phyloP scores from a whole-genome alignment of 2,329 filamentous ascomycete species.

The Hawksworthiomyces lignivorus region DNA sequence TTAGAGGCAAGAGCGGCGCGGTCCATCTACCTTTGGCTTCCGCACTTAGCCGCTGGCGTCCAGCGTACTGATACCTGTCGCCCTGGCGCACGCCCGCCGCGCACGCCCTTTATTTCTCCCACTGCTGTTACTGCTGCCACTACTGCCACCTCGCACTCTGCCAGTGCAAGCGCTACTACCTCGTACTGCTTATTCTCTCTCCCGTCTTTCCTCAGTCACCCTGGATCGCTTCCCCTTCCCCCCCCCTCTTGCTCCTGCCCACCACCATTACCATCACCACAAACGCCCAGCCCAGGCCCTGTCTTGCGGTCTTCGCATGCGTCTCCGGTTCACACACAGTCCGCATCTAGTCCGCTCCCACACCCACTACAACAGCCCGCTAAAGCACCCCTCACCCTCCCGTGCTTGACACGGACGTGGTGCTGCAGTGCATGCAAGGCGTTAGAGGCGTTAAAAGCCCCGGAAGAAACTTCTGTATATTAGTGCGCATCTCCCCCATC shows the following conservation, averaged over 20 bases:
- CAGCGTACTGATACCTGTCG: slow-evolving; percentile 9
- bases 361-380: slow-evolving; percentile 1
- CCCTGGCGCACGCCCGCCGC: not conserved
- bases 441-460: not conserved
- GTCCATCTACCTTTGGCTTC: slow-evolving; percentile 14
- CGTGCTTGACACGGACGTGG: not conserved
- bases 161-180: too few species aligned
- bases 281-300: too few species aligned
- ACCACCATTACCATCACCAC: not conserved
- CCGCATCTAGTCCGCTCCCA: not conserved
- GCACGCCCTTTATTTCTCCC: not conserved
- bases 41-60: slow-evolving; percentile 7
- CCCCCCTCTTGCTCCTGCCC: slow-evolving; percentile 1
- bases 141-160: not conserved
- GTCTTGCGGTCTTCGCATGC: too few species aligned
- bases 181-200: not conserved
- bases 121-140: too few species aligned
- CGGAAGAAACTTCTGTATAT: slow-evolving; percentile 6
- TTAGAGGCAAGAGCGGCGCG: slow-evolving; percentile 7
- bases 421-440: slow-evolving; percentile 2
- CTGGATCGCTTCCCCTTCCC: not conserved
- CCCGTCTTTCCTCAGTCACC: not conserved
- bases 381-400: slow-evolving; percentile 5
- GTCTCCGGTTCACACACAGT: too few species aligned
- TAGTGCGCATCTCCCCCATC: slow-evolving; percentile 11